Percentiles rank a stretch among this genome's conserved stretches.
Evolutionary conservation across 148 eudicot genomes (phyloP).

Genomic region (Diospyros kaki): DNA sequence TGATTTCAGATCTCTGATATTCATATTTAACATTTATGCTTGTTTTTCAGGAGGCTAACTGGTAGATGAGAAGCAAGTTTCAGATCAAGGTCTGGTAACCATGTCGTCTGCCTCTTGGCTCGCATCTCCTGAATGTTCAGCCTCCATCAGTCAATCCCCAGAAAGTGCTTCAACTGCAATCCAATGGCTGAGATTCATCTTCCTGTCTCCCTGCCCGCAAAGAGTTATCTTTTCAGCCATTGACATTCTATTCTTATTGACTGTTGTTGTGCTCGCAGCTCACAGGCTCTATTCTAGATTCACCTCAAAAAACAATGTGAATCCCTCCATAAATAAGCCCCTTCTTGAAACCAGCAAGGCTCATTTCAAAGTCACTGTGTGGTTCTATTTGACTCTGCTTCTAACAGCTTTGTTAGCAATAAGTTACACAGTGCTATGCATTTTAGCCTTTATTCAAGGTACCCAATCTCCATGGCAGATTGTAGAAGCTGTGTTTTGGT

Average conservation of each 20-base stretch:
- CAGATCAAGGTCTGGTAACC: neutral
- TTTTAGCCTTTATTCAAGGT: conserved; percentile 29
- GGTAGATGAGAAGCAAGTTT: neutral
- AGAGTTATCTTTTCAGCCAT: conserved; percentile 43
- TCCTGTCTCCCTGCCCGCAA: conserved; percentile 55
- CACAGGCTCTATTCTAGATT: conserved; percentile 32
- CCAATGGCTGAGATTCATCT: conserved; percentile 47
- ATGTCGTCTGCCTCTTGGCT: conserved; percentile 41
- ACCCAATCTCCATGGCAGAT: conserved; percentile 31
- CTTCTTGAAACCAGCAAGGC: conserved; percentile 30
- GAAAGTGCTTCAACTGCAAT: conserved; percentile 20
- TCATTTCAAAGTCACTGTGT: conserved; percentile 17
- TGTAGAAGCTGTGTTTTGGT: conserved; percentile 32
- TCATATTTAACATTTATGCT: neutral
- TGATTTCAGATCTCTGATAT: neutral
- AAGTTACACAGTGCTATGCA: conserved; percentile 25
- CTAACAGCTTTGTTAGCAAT: conserved; percentile 29
- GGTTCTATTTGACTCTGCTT: conserved; percentile 38
- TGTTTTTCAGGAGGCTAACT: conserved; percentile 1
- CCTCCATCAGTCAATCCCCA: conserved; percentile 15
- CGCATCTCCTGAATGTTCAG: conserved; percentile 40
- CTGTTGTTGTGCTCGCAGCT: conserved; percentile 21
- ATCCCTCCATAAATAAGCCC: conserved; percentile 36
- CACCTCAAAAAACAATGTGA: conserved; percentile 12
- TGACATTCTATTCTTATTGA: conserved; percentile 31